Evolutionary conservation across 768 basidiomycete genomes (phyloP).

Genomic region (Psilocybe azurescens): DNA sequence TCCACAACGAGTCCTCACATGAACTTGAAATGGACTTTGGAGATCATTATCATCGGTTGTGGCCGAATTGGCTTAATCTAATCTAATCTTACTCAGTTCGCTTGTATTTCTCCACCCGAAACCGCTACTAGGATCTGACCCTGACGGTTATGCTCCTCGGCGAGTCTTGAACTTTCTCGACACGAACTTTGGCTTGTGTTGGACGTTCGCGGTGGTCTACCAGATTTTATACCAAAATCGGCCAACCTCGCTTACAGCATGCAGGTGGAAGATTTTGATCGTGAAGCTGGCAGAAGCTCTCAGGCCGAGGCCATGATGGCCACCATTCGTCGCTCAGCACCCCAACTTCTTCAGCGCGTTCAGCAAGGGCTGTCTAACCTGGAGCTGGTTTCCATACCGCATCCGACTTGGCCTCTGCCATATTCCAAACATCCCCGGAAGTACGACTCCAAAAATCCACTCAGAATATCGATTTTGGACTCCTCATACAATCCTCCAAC

Average conservation of each 20-base stretch:
- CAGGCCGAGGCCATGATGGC: constrained; percentile 19
- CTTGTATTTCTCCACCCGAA: background rate
- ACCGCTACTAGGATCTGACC: background rate
- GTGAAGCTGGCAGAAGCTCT: constrained; percentile 1
- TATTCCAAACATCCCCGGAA: constrained; percentile 8
- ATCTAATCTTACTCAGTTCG: constrained; percentile 20
- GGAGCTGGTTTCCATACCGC: constrained; percentile 66
- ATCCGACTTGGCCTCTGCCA: constrained; percentile 69
- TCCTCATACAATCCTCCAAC: constrained; percentile 96
- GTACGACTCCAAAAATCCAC: constrained; percentile 21
- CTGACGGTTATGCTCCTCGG: background rate
- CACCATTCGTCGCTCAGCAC: constrained; percentile 26
- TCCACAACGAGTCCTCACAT: background rate
- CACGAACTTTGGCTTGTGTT: background rate
- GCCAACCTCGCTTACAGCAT: constrained; percentile 3
- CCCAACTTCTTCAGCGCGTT: constrained; percentile 40
- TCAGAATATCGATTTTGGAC: constrained; percentile 80
- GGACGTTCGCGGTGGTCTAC: background rate
- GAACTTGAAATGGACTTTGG: constrained; percentile 14
- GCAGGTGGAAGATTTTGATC: constrained; percentile 1
- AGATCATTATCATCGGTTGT: constrained; percentile 27
- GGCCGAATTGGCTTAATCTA: constrained; percentile 23
- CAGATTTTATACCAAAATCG: background rate
- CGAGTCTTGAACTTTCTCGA: background rate
- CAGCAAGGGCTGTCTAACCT: constrained; percentile 51